Evolutionary conservation across 2,329 filamentous ascomycete genomes (phyloP).

Genomic region (Trichoderma oligosporum): DNA sequence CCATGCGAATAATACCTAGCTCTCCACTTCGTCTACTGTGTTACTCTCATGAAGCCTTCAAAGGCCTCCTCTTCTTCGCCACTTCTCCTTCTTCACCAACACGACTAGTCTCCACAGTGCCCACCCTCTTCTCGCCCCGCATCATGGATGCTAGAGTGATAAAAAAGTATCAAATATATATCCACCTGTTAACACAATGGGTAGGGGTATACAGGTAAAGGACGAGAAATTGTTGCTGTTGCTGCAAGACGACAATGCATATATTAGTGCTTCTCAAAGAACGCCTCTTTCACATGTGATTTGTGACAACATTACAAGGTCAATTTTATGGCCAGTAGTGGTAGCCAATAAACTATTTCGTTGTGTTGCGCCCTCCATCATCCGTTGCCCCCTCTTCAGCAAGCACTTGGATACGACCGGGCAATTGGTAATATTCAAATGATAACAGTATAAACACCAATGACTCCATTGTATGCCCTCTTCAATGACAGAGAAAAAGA

Average conservation of each 20-base stretch:
- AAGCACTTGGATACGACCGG: constrained; percentile 1
- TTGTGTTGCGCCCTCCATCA: not conserved
- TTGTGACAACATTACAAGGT: not conserved
- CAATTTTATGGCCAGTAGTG: not conserved
- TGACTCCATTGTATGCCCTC: not conserved
- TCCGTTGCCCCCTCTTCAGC: not conserved
- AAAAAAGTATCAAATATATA: too few species aligned
- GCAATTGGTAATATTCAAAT: not conserved
- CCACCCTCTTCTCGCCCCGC: not conserved
- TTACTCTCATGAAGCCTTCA: not conserved
- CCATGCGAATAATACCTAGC: constrained; percentile 5
- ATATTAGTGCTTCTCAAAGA: not conserved
- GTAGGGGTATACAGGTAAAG: too few species aligned
- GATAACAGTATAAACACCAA: constrained; percentile 8
- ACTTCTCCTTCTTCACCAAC: too few species aligned
- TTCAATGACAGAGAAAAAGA: not conserved
- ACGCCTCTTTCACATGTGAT: constrained; percentile 9
- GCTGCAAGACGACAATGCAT: not conserved
- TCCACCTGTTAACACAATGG: not conserved
- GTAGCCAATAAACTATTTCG: not conserved
- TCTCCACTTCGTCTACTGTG: not conserved
- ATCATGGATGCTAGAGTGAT: not conserved
- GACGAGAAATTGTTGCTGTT: not conserved
- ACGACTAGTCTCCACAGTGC: constrained; percentile 5
- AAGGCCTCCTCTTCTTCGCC: constrained; percentile 12